Evolutionary conservation across 768 basidiomycete genomes (phyloP).

Genomic region (Lanmaoa pseudosensibilis): DNA sequence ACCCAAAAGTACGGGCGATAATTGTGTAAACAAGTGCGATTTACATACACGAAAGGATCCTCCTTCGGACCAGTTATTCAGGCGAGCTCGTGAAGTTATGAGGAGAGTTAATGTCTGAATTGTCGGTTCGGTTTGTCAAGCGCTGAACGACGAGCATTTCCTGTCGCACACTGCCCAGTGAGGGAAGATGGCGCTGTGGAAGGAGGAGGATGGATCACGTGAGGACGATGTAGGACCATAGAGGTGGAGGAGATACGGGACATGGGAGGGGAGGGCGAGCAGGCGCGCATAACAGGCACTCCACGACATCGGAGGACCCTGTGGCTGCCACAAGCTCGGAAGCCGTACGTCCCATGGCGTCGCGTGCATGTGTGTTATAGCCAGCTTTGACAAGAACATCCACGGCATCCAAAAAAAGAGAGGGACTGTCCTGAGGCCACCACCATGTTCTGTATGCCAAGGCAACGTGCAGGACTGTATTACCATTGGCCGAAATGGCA

Average conservation of each 20-base stretch:
- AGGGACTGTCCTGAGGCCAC: no score
- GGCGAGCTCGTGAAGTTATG: no score
- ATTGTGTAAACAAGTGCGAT: no score
- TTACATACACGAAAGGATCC: no score
- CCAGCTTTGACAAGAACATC: neutral
- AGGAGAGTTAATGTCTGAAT: no score
- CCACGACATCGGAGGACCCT: neutral
- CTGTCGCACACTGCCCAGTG: neutral
- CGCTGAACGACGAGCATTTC: neutral
- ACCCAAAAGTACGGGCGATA: no score
- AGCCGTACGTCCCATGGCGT: neutral
- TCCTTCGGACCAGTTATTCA: no score
- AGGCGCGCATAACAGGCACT: neutral
- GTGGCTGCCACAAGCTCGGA: neutral
- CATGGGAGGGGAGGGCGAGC: neutral
- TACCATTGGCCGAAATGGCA: neutral
- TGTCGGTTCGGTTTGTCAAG: neutral
- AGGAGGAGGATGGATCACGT: neutral
- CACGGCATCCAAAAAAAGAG: neutral
- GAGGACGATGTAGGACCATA: no score
- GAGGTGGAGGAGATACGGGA: no score
- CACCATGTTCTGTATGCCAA: no score
- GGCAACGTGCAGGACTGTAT: neutral
- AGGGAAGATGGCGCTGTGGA: no score
- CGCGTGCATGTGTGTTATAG: neutral